These are phyloP conservation scores for Spathaspora sp. DNA, from an alignment of 805 yeast genomes.

Conservation along the genomic window DNA sequence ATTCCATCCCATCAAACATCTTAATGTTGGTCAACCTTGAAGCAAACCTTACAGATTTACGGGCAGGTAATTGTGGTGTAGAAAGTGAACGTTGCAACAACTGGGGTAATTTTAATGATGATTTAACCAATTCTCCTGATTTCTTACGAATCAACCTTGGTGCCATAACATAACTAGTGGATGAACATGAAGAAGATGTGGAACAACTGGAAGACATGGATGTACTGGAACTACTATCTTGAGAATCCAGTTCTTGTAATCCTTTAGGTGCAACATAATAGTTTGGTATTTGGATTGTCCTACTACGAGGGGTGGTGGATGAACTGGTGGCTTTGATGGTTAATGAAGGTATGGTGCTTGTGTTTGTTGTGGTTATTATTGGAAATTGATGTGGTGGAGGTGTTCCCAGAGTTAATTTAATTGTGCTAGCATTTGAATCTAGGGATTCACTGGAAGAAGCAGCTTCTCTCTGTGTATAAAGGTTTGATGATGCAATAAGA, in stretches of 20 bases:
- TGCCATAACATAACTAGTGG: conserved; percentile 5
- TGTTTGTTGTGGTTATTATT: background rate
- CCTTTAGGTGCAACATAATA: conserved; percentile 7
- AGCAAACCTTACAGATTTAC: conserved; percentile 66
- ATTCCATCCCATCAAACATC: conserved; percentile 57
- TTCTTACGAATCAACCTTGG: conserved; percentile 63
- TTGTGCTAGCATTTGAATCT: conserved; percentile 5
- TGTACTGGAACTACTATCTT: background rate
- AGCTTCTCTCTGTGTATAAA: conserved; percentile 1
- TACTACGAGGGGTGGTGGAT: background rate
- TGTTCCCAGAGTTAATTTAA: conserved; percentile 4
- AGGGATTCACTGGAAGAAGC: conserved; percentile 4
- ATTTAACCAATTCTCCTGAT: conserved; percentile 79
- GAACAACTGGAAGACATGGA: background rate
- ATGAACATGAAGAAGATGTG: background rate
- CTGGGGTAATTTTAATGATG: conserved; percentile 56
- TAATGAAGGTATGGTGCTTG: background rate
- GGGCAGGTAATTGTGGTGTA: conserved; percentile 18
- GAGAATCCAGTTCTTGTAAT: conserved; percentile 2
- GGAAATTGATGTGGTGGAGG: conserved; percentile 2
- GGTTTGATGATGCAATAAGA: conserved; percentile 2
- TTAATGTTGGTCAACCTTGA: conserved; percentile 57
- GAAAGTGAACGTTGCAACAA: conserved; percentile 21
- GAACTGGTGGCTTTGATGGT: background rate
- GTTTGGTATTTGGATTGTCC: conserved; percentile 1